These are phyloP conservation scores for Fusarium chlamydosporum DNA, from an alignment of 2,329 filamentous ascomycete genomes.

Conservation along the genomic window DNA sequence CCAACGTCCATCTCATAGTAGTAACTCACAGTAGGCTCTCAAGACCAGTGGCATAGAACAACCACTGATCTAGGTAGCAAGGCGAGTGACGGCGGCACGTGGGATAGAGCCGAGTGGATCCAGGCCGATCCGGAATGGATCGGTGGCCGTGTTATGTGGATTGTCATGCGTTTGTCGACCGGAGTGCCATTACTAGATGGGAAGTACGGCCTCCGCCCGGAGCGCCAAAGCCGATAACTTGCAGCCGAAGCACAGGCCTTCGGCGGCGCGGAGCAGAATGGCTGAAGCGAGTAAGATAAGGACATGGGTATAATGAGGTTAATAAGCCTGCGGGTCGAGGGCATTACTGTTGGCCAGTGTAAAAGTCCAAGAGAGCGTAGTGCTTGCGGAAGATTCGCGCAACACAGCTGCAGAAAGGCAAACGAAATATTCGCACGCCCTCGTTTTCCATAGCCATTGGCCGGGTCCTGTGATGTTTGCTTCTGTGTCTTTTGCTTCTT, in stretches of 20 bases:
- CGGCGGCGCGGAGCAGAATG: constrained; percentile 7
- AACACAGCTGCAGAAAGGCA: not conserved
- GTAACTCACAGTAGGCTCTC: constrained; percentile 16
- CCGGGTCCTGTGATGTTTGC: constrained; percentile 7
- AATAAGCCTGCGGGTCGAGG: constrained; percentile 1
- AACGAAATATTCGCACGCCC: constrained; percentile 8
- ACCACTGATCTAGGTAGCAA: constrained; percentile 8
- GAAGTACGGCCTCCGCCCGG: constrained; percentile 17
- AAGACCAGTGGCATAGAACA: constrained; percentile 14
- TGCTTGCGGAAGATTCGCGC: not conserved
- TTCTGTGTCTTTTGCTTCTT: constrained; percentile 32
- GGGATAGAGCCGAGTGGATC: not conserved
- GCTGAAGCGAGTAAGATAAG: constrained; percentile 7
- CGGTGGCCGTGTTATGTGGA: constrained; percentile 21
- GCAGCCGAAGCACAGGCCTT: constrained; percentile 22
- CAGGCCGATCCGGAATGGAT: constrained; percentile 29
- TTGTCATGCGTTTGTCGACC: constrained; percentile 18
- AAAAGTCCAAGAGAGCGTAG: not conserved
- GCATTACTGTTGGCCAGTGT: not conserved
- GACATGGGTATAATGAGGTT: not conserved
- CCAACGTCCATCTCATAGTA: constrained; percentile 3
- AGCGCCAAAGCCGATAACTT: constrained; percentile 6
- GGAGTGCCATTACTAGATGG: constrained; percentile 21
- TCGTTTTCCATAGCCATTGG: constrained; percentile 9
- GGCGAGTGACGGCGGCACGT: constrained; percentile 8